These are phyloP conservation scores for Penicillium nucicola DNA, from an alignment of 495 filamentous ascomycete genomes.

Conservation along the genomic window DNA sequence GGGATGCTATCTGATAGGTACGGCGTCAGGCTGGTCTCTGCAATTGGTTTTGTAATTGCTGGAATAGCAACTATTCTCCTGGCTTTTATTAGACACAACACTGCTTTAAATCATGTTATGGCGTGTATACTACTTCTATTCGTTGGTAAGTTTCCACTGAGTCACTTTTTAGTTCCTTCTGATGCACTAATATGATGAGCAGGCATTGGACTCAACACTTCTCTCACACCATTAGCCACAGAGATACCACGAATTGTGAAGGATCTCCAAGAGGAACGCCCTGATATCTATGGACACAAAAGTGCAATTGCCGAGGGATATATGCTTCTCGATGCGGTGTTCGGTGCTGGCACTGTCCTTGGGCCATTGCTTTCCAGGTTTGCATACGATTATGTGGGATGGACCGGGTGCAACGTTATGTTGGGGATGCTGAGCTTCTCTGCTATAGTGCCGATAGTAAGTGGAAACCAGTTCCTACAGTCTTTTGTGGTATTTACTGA, in stretches of 20 bases:
- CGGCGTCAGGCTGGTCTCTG: neutral
- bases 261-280: neutral
- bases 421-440: neutral
- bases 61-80: neutral
- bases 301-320: conserved; percentile 1
- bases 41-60: neutral
- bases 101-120: neutral
- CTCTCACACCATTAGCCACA: neutral
- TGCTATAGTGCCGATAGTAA: conserved; percentile 1
- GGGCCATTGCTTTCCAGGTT: neutral
- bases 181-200: neutral
- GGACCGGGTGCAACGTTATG: conserved; percentile 1
- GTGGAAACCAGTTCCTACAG: neutral
- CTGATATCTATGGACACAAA: neutral
- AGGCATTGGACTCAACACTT: conserved; percentile 3
- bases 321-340: conserved; percentile 3
- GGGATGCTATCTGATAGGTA: conserved; percentile 4
- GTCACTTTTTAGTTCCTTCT: too few species aligned
- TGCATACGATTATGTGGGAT: neutral
- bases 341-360: conserved; percentile 1
- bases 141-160: neutral
- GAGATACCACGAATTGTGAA: conserved; percentile 5
- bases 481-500: neutral
- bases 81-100: neutral
- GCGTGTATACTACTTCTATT: neutral